Evolutionary conservation across 192 early-diverging fungal species (phyloP), one percentile per base, ranked within the genome.

Genomic region (Mortierella claussenii): DNA sequence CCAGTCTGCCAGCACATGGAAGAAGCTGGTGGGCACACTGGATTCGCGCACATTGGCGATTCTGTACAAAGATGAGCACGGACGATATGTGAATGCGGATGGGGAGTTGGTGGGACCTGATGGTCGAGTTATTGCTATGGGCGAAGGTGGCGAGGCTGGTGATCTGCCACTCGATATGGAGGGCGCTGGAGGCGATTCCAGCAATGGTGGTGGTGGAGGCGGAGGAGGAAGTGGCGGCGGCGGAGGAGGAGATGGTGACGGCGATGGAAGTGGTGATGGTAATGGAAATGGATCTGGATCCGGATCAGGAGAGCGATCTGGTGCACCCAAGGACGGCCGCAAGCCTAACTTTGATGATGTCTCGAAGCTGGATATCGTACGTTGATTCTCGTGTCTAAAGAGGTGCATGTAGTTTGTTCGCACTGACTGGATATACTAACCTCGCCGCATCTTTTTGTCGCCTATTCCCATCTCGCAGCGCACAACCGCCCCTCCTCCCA

Each of bases 301-400:
- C 18, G 74, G 81, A 49, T 80, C 81, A 46, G 85, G 85, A 27
- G 64, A 66, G 30, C 74, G 69, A 8, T 51, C 60, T 15, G 79
- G 81, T 30, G 74, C 65, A 18, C 80, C 79, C 37, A 81, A 78
- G 50, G 85, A 85, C 17, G 79, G 79, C 36, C 78, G 88, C 53
- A 82, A 88, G 55, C 79, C 83, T 26, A 86, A 62, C 33, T 86
- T 87, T 82, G 82, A 82, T 46, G 88, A 89, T 69, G 82, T 87
- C 28, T 65, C 71, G 33, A 85, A 71, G 20, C 51, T 89, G 17
- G 78, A 81, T 47, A 53, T 87, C 52, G 86, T 88, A 86, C 63
- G 79, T 78, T 13, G 49, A 10, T 23, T 28, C 8, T 23, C 3
- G 20, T 27, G 6, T 27, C 15, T 27, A 27, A 8, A 11, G n/a